Conservation (phyloP, 768 basidiomycete genomes). For the Leccinum arenicola region DNA sequence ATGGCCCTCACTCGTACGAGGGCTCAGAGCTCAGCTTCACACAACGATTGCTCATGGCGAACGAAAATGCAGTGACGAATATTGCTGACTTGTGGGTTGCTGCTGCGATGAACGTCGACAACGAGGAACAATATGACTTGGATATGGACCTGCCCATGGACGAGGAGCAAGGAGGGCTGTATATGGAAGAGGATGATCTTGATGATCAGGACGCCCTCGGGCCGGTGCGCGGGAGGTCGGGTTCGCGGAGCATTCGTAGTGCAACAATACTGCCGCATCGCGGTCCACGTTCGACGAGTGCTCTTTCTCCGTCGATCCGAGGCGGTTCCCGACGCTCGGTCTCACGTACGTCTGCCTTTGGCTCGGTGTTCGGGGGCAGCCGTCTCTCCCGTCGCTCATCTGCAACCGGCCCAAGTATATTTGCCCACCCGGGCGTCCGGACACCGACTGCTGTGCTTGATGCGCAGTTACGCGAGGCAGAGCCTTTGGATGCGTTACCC, state of each 20-base stretch:
- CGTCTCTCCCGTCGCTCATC: conserved; percentile 50
- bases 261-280: conserved; percentile 22
- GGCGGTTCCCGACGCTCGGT: conserved; percentile 34
- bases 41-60: conserved; percentile 85
- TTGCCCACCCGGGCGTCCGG: conserved; percentile 78
- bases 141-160: conserved; percentile 29
- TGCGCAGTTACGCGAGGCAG: conserved; percentile 56
- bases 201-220: conserved; percentile 32
- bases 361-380: conserved; percentile 35
- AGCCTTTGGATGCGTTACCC: conserved; percentile 38
- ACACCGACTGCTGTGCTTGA: conserved; percentile 74
- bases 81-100: conserved; percentile 98
- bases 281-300: conserved; percentile 24
- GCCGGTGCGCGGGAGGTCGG: conserved; percentile 16
- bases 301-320: conserved; percentile 25
- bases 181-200: conserved; percentile 44
- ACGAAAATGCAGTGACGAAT: conserved; percentile 91
- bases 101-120: conserved; percentile 92
- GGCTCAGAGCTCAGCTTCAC: conserved; percentile 77
- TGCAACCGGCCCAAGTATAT: conserved; percentile 67
- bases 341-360: conserved; percentile 25
- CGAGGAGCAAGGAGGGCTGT: conserved; percentile 29
- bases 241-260: conserved; percentile 15
- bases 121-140: conserved; percentile 71
- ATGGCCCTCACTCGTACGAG: conserved; percentile 40